Percentiles rank a stretch among this genome's conserved stretches.
phyloP scores from a whole-genome alignment of 2,329 filamentous ascomycete species.

The Myriosclerotinia scirpicola region DNA sequence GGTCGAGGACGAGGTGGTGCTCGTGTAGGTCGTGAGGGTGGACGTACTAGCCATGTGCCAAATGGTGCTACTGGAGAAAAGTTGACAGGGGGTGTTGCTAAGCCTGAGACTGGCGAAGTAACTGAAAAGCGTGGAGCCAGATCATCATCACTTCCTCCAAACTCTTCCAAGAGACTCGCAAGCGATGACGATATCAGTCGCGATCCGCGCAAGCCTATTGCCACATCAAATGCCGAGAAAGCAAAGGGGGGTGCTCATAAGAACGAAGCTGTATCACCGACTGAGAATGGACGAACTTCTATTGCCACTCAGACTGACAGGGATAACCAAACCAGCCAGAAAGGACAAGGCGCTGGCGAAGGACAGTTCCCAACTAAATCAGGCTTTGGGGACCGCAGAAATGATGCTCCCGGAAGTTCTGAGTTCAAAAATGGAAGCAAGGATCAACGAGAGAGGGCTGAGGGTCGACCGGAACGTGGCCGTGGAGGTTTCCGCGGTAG shows the following conservation, averaged over 20 bases:
- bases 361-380: constrained; percentile 32
- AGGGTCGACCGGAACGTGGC: constrained; percentile 44
- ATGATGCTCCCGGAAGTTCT: constrained; percentile 33
- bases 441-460: constrained; percentile 41
- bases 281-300: constrained; percentile 40
- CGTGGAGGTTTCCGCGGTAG: constrained; percentile 50
- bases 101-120: constrained; percentile 26
- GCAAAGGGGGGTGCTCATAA: constrained; percentile 31
- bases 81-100: constrained; percentile 25
- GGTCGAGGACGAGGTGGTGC: constrained; percentile 49
- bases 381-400: constrained; percentile 36
- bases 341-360: constrained; percentile 32
- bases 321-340: constrained; percentile 30
- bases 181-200: constrained; percentile 32
- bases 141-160: constrained; percentile 39
- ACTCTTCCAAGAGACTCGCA: constrained; percentile 32
- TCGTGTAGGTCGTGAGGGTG: constrained; percentile 46
- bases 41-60: constrained; percentile 40
- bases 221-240: constrained; percentile 34
- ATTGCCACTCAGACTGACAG: constrained; percentile 39
- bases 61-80: constrained; percentile 37
- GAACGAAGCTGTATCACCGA: constrained; percentile 31
- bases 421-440: constrained; percentile 34
- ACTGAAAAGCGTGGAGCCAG: constrained; percentile 32
- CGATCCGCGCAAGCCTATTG: constrained; percentile 35